phyloP scores from a whole-genome alignment of 2,329 filamentous ascomycete genomes.

The Fusarium luffae region DNA sequence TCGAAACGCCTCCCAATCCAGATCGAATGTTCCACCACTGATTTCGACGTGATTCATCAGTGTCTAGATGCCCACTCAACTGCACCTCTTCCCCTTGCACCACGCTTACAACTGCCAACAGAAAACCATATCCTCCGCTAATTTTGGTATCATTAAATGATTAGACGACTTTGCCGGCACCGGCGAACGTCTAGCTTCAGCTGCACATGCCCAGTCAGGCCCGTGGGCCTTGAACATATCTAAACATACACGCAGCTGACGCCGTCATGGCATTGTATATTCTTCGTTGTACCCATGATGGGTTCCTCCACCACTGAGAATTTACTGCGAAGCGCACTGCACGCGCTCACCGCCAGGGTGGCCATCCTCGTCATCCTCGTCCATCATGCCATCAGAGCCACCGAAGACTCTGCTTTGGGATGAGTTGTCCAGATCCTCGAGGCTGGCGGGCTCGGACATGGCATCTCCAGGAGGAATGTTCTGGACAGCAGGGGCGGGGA shows the following conservation, averaged over 20 bases:
- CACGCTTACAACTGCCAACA: conserved; percentile 20
- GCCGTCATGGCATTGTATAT: conserved; percentile 32
- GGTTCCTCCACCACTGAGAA: conserved; percentile 12
- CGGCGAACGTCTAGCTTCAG: conserved; percentile 36
- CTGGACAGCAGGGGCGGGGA: conserved; percentile 76
- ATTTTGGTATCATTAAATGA: conserved; percentile 47
- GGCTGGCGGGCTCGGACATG: conserved; percentile 89
- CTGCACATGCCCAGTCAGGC: conserved; percentile 18
- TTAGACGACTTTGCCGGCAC: conserved; percentile 35
- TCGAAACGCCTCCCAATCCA: conserved; percentile 53
- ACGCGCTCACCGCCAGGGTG: conserved; percentile 81
- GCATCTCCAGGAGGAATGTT: conserved; percentile 79
- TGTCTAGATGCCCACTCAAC: conserved; percentile 31
- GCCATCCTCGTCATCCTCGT: conserved; percentile 82
- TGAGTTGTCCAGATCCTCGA: conserved; percentile 84
- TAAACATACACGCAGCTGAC: conserved; percentile 25
- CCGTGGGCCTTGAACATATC: conserved; percentile 10
- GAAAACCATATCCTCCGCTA: conserved; percentile 26
- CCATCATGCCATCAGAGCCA: conserved; percentile 67
- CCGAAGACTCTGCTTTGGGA: conserved; percentile 74
- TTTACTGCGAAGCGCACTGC: conserved; percentile 89
- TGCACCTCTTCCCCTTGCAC: conserved; percentile 15
- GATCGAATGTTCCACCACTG: conserved; percentile 47
- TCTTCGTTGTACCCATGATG: conserved; percentile 24
- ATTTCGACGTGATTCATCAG: conserved; percentile 39